Conservation (phyloP, 371 early-diverging fungal species). For the Circinella minor region DNA sequence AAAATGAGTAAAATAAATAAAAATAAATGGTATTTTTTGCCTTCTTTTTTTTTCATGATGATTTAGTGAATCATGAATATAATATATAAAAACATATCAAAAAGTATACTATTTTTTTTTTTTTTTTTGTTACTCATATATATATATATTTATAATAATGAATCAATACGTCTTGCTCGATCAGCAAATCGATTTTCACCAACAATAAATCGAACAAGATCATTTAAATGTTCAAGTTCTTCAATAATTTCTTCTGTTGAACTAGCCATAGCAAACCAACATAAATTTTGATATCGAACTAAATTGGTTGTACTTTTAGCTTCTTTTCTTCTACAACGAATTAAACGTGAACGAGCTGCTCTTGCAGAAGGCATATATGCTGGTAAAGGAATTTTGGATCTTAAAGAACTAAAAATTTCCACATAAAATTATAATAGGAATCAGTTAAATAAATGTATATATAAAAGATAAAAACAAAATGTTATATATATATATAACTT, state of each 20-base stretch:
- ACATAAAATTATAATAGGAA: too few species aligned
- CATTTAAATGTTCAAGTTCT: slow-evolving; percentile 54
- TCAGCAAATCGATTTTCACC: slow-evolving; percentile 44
- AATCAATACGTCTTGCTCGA: slow-evolving; percentile 35
- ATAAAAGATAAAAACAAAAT: background rate
- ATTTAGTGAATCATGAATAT: too few species aligned
- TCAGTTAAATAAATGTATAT: too few species aligned
- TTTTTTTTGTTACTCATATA: too few species aligned
- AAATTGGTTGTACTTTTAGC: slow-evolving; percentile 23
- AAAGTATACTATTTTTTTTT: too few species aligned
- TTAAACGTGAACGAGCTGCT: slow-evolving; percentile 52
- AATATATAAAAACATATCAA: too few species aligned
- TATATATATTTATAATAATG: slow-evolving; percentile 19
- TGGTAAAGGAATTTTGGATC: slow-evolving; percentile 59
- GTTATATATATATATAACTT: slow-evolving; percentile 50
- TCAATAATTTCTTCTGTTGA: slow-evolving; percentile 62
- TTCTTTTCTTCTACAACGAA: slow-evolving; percentile 48
- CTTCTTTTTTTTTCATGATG: too few species aligned
- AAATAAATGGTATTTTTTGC: too few species aligned
- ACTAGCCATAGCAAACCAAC: slow-evolving; percentile 57
- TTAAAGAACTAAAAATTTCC: slow-evolving; percentile 33
- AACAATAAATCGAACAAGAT: slow-evolving; percentile 44
- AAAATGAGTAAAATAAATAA: too few species aligned
- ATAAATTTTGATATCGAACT: slow-evolving; percentile 44
- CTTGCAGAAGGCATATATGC: slow-evolving; percentile 63